Evolutionary conservation across 2,329 filamentous ascomycete genomes (phyloP).

Genomic region (Monosporascus sp.): DNA sequence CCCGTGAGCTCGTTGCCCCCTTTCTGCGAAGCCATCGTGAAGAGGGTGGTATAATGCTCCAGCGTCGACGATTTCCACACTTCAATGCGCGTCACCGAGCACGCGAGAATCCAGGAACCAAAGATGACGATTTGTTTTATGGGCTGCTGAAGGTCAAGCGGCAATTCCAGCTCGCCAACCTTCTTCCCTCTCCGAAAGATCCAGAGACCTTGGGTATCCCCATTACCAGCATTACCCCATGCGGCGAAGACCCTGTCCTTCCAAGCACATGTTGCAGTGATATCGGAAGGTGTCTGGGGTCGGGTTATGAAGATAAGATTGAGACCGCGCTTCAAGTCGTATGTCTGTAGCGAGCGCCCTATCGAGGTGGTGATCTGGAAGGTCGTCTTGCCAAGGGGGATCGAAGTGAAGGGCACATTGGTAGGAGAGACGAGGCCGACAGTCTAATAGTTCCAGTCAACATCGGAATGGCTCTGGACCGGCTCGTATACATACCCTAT

Average conservation of each 20-base stretch:
- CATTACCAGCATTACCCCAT: conserved; percentile 62
- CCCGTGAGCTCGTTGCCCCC: conserved; percentile 68
- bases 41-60: conserved; percentile 87
- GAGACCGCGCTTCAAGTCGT: conserved; percentile 84
- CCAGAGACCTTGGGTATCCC: conserved; percentile 69
- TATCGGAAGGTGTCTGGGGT: conserved; percentile 78
- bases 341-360: conserved; percentile 86
- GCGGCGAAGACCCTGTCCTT: conserved; percentile 85
- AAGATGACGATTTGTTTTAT: conserved; percentile 77
- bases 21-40: conserved; percentile 50
- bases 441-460: conserved; percentile 51
- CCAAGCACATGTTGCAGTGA: conserved; percentile 85
- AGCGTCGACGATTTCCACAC: conserved; percentile 81
- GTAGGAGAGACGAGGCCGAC: conserved; percentile 92
- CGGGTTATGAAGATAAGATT: conserved; percentile 91
- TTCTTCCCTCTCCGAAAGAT: conserved; percentile 88
- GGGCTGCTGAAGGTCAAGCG: conserved; percentile 60
- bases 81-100: conserved; percentile 69
- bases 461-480: not conserved
- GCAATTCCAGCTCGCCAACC: conserved; percentile 67
- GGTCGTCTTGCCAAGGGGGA: conserved; percentile 86
- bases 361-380: conserved; percentile 97
- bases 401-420: conserved; percentile 79
- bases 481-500: conserved; percentile 57
- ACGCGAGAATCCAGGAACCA: conserved; percentile 86